These are phyloP conservation scores for Monilinia fructicola DNA, from an alignment of 2,329 filamentous ascomycete genomes.

Conservation along the genomic window DNA sequence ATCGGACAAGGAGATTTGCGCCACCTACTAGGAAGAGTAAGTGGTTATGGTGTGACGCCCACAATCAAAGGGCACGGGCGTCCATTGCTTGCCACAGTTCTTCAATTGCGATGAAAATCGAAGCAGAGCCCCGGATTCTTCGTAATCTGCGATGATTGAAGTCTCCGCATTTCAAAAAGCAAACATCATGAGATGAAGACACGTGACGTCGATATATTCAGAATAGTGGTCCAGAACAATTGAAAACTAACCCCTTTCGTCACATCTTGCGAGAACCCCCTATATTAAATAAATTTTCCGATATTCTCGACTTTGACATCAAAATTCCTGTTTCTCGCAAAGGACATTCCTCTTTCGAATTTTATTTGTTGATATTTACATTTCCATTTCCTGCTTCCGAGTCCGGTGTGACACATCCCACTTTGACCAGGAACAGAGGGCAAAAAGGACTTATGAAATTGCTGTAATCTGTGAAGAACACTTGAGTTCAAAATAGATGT, in stretches of 20 bases:
- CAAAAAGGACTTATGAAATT: neutral
- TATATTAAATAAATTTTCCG: neutral
- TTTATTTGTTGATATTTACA: neutral
- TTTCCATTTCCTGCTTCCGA: neutral
- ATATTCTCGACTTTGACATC: neutral
- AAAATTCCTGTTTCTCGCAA: neutral
- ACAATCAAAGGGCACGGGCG: neutral
- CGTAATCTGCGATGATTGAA: neutral
- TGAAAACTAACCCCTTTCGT: constrained; percentile 4
- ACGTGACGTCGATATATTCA: neutral
- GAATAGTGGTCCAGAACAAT: neutral
- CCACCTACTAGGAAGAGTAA: neutral
- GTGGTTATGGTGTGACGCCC: neutral
- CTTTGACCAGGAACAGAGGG: neutral
- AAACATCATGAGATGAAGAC: constrained; percentile 7
- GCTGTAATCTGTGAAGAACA: neutral
- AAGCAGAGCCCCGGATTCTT: neutral
- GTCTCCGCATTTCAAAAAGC: constrained; percentile 12
- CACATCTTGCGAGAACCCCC: neutral
- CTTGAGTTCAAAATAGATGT: neutral
- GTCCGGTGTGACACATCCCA: neutral
- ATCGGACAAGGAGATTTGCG: neutral
- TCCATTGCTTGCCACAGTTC: neutral
- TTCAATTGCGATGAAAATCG: neutral
- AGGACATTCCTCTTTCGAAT: neutral